A percentile compares a stretch with the other conserved stretches of the same genome.
Conservation (phyloP, 768 basidiomycete genomes). For the Boletus barrowsii region DNA sequence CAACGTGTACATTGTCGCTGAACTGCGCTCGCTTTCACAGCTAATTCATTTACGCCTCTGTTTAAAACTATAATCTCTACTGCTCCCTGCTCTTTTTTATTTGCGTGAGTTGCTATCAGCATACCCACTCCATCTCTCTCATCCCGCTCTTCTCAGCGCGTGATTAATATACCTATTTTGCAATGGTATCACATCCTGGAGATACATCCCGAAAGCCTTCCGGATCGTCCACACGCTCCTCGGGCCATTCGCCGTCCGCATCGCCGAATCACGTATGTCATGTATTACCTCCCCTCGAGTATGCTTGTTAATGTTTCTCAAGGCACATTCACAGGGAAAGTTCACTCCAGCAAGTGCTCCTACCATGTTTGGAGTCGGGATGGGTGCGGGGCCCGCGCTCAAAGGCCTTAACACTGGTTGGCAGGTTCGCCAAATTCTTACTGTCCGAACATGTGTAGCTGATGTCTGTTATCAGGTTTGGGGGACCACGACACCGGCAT, state of each 20-base stretch:
- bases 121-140: conserved; percentile 11
- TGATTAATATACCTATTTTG: conserved; percentile 26
- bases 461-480: conserved; percentile 47
- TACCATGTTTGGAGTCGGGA: conserved; percentile 53
- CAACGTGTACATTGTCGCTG: conserved; percentile 26
- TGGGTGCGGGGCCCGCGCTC: conserved; percentile 44
- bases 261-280: conserved; percentile 57
- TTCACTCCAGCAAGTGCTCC: conserved; percentile 38
- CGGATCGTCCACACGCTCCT: conserved; percentile 64
- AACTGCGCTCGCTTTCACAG: conserved; percentile 26
- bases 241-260: conserved; percentile 57
- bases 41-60: conserved; percentile 35
- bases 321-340: conserved; percentile 46
- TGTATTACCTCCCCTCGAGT: background rate
- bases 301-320: conserved; percentile 7
- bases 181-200: conserved; percentile 35
- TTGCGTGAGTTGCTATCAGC: conserved; percentile 25
- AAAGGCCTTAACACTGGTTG: conserved; percentile 60
- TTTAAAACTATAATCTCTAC: conserved; percentile 35
- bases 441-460: conserved; percentile 6
- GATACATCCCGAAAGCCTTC: conserved; percentile 64
- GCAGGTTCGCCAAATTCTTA: conserved; percentile 48
- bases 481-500: conserved; percentile 46
- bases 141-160: conserved; percentile 23
- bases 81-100: conserved; percentile 23